Conservation (phyloP, 2,329 filamentous ascomycete species). For the Aulographum hederae region DNA sequence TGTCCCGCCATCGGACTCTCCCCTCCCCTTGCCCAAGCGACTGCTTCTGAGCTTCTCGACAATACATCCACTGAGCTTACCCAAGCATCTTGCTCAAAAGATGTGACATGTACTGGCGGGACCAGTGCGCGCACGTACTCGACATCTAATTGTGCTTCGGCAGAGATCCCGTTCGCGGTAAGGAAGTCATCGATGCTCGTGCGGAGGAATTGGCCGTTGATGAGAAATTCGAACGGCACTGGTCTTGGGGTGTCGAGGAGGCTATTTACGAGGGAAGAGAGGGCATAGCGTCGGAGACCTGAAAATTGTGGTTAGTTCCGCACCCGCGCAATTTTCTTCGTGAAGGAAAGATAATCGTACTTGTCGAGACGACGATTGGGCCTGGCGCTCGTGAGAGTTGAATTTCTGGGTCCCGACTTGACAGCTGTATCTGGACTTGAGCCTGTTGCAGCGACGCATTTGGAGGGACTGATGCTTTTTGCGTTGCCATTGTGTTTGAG, state of each 20-base stretch:
- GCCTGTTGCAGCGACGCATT: too few species aligned
- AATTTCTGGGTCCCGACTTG: slow-evolving; percentile 32
- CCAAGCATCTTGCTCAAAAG: slow-evolving; percentile 97
- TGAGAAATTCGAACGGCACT: slow-evolving; percentile 81
- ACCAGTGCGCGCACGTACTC: slow-evolving; percentile 89
- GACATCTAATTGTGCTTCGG: slow-evolving; percentile 70
- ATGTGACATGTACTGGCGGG: slow-evolving; percentile 74
- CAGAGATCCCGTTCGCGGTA: slow-evolving; percentile 65
- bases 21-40: slow-evolving; percentile 29
- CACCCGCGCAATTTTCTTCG: not conserved
- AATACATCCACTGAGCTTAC: slow-evolving; percentile 74
- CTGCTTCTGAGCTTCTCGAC: slow-evolving; percentile 45
- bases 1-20: slow-evolving; percentile 32
- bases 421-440: slow-evolving; percentile 37
- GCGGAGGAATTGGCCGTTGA: slow-evolving; percentile 82
- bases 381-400: slow-evolving; percentile 34
- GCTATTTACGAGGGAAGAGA: slow-evolving; percentile 45
- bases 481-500: too few species aligned
- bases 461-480: too few species aligned
- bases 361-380: slow-evolving; percentile 38
- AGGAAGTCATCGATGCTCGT: slow-evolving; percentile 86
- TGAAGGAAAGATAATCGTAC: slow-evolving; percentile 20
- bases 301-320: slow-evolving; percentile 7
- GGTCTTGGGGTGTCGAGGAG: slow-evolving; percentile 40
- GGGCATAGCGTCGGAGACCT: slow-evolving; percentile 38